Conservation (phyloP, 371 early-diverging fungal genomes). For the Rhizomucor pusillus region DNA sequence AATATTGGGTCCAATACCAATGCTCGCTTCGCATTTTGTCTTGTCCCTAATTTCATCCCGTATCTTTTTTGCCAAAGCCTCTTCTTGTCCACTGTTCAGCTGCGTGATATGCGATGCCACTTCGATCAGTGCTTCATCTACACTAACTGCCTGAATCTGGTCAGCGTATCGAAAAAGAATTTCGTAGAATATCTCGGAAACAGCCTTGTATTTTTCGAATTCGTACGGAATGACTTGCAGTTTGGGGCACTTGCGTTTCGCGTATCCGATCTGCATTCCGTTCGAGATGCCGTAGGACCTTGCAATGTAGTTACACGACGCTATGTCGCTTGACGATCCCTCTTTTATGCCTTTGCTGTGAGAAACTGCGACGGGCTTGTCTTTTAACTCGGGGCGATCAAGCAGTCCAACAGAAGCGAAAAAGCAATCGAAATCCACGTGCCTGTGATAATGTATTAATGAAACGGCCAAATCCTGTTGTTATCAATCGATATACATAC, state of each 20-base stretch:
- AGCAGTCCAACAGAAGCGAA: conserved; percentile 82
- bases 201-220: conserved; percentile 75
- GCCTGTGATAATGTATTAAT: conserved; percentile 47
- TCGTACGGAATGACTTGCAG: conserved; percentile 69
- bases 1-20: conserved; percentile 76
- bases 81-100: not conserved
- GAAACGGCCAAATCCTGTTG: too few species aligned
- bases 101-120: conserved; percentile 33
- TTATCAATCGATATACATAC: conserved; percentile 15
- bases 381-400: conserved; percentile 59
- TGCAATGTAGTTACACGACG: conserved; percentile 81
- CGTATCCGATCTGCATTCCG: conserved; percentile 65
- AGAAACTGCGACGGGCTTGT: conserved; percentile 56
- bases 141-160: conserved; percentile 78
- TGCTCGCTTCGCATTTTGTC: conserved; percentile 69
- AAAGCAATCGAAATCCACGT: conserved; percentile 94
- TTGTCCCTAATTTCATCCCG: conserved; percentile 39
- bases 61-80: conserved; percentile 22
- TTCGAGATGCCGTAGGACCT: conserved; percentile 68
- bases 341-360: conserved; percentile 31
- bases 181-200: conserved; percentile 67
- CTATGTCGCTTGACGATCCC: conserved; percentile 47
- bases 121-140: conserved; percentile 78
- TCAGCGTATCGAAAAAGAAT: conserved; percentile 65
- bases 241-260: conserved; percentile 61